A percentile compares a stretch with the other conserved stretches of the same genome.
phyloP scores from a whole-genome alignment of 2,329 filamentous ascomycete species.

The Aspergillus pseudoviridinutans region DNA sequence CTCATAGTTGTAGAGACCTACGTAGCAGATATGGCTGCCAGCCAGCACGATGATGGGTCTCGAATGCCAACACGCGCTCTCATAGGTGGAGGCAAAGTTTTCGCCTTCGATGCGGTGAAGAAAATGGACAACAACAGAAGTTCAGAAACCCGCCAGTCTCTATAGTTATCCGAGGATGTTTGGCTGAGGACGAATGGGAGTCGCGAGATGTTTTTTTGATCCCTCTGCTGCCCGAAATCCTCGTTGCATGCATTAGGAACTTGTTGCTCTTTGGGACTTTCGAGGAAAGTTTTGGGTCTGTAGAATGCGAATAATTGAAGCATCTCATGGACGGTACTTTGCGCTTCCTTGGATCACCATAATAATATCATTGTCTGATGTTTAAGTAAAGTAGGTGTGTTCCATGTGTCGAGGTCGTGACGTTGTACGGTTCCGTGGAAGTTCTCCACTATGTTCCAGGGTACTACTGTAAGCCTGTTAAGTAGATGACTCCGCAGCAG shows the following conservation, averaged over 20 bases:
- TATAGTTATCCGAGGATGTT: slow-evolving; percentile 11
- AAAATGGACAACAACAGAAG: slow-evolving; percentile 11
- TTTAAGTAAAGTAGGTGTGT: neutral
- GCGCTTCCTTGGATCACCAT: neutral
- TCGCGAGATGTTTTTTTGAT: neutral
- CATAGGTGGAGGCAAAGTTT: slow-evolving; percentile 15
- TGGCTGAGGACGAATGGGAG: slow-evolving; percentile 6
- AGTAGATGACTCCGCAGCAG: neutral
- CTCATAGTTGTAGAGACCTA: no score
- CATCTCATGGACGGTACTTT: neutral
- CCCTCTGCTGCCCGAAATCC: neutral
- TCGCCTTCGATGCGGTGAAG: slow-evolving; percentile 30
- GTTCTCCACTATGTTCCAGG: neutral
- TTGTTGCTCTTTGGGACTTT: neutral
- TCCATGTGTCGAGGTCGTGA: neutral
- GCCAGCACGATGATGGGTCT: neutral
- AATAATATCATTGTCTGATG: neutral
- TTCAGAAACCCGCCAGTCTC: neutral
- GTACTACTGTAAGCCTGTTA: neutral
- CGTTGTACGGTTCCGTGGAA: neutral
- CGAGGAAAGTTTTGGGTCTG: neutral
- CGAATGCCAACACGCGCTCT: slow-evolving; percentile 5
- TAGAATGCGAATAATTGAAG: neutral
- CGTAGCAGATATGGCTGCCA: neutral
- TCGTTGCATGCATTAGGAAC: neutral